Evolutionary conservation across 768 basidiomycete species (phyloP).

Genomic region (Crassisporium funariophilum): DNA sequence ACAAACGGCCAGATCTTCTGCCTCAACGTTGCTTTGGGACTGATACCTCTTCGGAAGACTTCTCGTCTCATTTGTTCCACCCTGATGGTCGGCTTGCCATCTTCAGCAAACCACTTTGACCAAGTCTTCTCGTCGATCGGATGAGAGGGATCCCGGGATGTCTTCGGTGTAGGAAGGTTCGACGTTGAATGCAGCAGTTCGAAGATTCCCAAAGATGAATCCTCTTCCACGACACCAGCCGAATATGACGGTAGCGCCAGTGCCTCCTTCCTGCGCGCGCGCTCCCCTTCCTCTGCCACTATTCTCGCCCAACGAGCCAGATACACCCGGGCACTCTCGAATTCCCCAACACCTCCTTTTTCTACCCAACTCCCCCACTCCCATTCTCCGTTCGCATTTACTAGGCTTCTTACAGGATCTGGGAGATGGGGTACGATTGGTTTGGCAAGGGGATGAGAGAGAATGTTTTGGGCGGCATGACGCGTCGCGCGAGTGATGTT

Average conservation of each 20-base stretch:
- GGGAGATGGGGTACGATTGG: slow-evolving; percentile 96
- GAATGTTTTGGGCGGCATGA: slow-evolving; percentile 91
- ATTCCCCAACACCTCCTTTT: slow-evolving; percentile 91
- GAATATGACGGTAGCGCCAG: slow-evolving; percentile 60
- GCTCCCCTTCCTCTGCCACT: slow-evolving; percentile 97
- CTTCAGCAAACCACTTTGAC: slow-evolving; percentile 74
- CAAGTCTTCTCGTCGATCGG: slow-evolving; percentile 78
- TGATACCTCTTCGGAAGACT: slow-evolving; percentile 77
- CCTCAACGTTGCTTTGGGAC: slow-evolving; percentile 54
- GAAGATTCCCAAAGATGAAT: slow-evolving; percentile 81
- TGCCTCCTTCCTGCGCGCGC: slow-evolving; percentile 79
- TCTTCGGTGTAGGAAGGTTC: slow-evolving; percentile 78
- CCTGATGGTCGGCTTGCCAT: slow-evolving; percentile 67
- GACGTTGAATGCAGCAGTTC: slow-evolving; percentile 80
- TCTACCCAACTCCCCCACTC: slow-evolving; percentile 96
- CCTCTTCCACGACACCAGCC: slow-evolving; percentile 56
- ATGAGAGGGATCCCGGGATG: slow-evolving; percentile 77
- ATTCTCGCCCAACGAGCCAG: slow-evolving; percentile 96
- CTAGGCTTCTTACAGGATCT: slow-evolving; percentile 88
- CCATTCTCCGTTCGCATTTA: slow-evolving; percentile 87
- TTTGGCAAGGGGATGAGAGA: slow-evolving; percentile 94
- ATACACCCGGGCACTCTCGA: slow-evolving; percentile 95
- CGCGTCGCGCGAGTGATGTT: slow-evolving; percentile 92
- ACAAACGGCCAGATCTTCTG: slow-evolving; percentile 90
- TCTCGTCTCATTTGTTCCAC: slow-evolving; percentile 74